Conservation (phyloP, 1,284 basidiomycete genomes). For the Naganishia sp. region DNA sequence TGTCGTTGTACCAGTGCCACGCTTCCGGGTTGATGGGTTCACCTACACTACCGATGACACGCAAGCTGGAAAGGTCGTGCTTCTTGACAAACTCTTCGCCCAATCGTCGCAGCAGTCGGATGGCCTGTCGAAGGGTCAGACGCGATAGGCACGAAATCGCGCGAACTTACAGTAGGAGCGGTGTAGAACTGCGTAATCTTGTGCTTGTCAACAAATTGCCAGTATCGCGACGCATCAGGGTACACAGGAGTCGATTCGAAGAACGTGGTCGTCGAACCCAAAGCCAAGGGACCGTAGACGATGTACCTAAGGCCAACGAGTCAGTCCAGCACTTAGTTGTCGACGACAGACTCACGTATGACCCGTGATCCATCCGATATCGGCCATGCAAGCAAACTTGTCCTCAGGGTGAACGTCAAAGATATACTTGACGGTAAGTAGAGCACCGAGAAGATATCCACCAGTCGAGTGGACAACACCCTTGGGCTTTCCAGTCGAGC, state of each 20-base stretch:
- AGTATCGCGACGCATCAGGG: slow-evolving; percentile 93
- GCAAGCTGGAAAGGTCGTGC: slow-evolving; percentile 78
- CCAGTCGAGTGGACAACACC: slow-evolving; percentile 93
- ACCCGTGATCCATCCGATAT: slow-evolving; percentile 98
- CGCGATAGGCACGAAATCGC: too few species aligned
- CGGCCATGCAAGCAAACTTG: slow-evolving; percentile 96
- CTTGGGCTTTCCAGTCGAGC: slow-evolving; percentile 95
- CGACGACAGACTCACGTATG: slow-evolving; percentile 65
- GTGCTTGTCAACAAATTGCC: slow-evolving; percentile 92
- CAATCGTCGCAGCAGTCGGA: slow-evolving; percentile 84
- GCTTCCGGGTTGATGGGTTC: slow-evolving; percentile 99
- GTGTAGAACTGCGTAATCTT: slow-evolving; percentile 94
- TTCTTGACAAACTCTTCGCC: slow-evolving; percentile 83
- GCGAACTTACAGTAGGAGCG: slow-evolving; percentile 65
- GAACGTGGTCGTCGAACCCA: slow-evolving; percentile 84
- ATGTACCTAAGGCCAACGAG: slow-evolving; percentile 69
- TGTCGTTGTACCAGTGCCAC: slow-evolving; percentile 95
- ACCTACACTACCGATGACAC: slow-evolving; percentile 89
- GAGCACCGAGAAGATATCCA: slow-evolving; percentile 88
- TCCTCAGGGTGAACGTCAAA: slow-evolving; percentile 94
- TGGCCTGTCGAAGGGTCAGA: slow-evolving; percentile 57
- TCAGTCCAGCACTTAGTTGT: not conserved
- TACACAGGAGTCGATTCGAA: slow-evolving; percentile 98
- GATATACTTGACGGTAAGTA: slow-evolving; percentile 90
- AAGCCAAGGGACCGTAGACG: slow-evolving; percentile 86